Percentiles rank a stretch among this genome's conserved stretches.
Evolutionary conservation across 441 rosid genomes (phyloP).

Genomic region (Erodium moschatum): DNA sequence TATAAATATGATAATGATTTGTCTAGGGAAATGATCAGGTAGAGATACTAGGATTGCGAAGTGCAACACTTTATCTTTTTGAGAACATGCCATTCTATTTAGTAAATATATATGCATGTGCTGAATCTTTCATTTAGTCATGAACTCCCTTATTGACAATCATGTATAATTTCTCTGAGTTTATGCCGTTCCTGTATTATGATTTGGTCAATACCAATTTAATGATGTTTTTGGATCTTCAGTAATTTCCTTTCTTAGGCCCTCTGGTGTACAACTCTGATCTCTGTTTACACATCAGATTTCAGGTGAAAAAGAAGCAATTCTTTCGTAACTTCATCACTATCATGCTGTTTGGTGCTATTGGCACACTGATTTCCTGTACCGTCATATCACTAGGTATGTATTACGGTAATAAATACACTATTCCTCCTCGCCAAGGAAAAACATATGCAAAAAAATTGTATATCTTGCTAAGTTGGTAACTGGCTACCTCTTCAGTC

Average conservation of each 20-base stretch:
- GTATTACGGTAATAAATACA: background rate
- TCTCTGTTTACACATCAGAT: slow-evolving; percentile 31
- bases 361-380: slow-evolving; percentile 61
- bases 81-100: no score
- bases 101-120: no score
- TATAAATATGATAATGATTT: no score
- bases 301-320: slow-evolving; percentile 70
- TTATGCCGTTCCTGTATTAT: background rate
- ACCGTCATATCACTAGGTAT: slow-evolving; percentile 51
- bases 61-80: no score
- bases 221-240: background rate
- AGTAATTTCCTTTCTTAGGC: background rate
- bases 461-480: no score
- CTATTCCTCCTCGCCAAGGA: background rate
- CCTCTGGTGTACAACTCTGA: background rate
- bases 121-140: no score
- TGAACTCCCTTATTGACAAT: no score
- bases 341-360: slow-evolving; percentile 50
- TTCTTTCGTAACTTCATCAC: slow-evolving; percentile 61
- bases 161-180: no score
- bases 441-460: no score
- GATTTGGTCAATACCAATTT: background rate
- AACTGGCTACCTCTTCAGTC: no score
- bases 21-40: no score
- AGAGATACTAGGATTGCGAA: no score